phyloP scores from a whole-genome alignment of 352 stramenopile genomes.

The Aphanomyces stellatus region DNA sequence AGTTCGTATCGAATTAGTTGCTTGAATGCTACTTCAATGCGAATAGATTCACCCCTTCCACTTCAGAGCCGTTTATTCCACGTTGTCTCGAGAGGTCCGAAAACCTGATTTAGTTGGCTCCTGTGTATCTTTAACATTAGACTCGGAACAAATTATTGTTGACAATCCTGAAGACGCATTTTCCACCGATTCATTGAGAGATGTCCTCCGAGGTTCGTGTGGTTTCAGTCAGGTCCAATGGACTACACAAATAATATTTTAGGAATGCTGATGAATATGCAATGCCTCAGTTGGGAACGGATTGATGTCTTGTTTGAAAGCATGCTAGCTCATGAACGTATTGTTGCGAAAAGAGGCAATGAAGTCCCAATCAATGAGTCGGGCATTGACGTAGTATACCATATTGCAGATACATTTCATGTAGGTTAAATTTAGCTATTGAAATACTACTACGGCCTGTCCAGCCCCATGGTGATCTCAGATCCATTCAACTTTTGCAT shows the following conservation, averaged over 20 bases:
- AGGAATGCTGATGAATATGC: conserved; percentile 61
- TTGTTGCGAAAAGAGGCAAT: conserved; percentile 69
- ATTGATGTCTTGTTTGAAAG: conserved; percentile 66
- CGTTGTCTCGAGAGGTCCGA: background rate
- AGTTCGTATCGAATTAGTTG: too few relatives aligned
- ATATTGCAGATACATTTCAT: conserved; percentile 60
- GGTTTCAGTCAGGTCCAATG: too few relatives aligned
- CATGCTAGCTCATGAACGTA: conserved; percentile 62
- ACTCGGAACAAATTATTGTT: conserved; percentile 33
- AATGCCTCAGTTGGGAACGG: conserved; percentile 62
- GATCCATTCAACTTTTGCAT: conserved; percentile 20
- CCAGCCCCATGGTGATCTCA: too few relatives aligned
- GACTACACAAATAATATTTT: too few relatives aligned
- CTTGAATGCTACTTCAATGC: background rate
- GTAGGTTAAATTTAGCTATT: background rate
- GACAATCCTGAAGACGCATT: conserved; percentile 63
- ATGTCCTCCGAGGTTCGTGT: conserved; percentile 40
- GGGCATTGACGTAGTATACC: conserved; percentile 62
- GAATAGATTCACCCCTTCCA: background rate
- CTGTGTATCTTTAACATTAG: too few relatives aligned
- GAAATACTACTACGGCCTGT: too few relatives aligned
- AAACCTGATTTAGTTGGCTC: too few relatives aligned
- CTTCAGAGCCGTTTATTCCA: background rate
- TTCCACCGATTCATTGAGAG: conserved; percentile 42
- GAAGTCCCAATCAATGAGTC: conserved; percentile 43